A percentile compares a stretch with the other conserved stretches of the same genome.
Evolutionary conservation across 1,284 basidiomycete species (phyloP).

Genomic region (Boletus semigastroideus): DNA sequence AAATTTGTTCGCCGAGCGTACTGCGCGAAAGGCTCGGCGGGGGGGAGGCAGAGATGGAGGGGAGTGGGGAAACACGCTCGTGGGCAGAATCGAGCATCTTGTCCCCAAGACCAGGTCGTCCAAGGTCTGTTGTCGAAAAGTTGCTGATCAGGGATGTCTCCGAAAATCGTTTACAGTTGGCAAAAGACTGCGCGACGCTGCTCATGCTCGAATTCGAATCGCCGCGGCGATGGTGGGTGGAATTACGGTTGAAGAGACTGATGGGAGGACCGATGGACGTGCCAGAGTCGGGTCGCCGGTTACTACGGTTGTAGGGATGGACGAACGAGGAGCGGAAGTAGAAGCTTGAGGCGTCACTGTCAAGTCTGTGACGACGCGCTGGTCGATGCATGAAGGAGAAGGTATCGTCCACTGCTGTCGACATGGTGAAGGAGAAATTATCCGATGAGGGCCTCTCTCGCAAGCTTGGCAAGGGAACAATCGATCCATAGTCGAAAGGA

Average conservation of each 20-base stretch:
- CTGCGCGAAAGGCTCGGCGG: constrained; percentile 41
- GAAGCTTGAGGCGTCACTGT: constrained; percentile 74
- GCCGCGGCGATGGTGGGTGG: constrained; percentile 45
- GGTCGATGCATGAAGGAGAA: constrained; percentile 60
- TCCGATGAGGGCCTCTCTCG: constrained; percentile 56
- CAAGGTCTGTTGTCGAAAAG: constrained; percentile 55
- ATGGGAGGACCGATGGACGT: constrained; percentile 64
- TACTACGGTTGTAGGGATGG: constrained; percentile 40
- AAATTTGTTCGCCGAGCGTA: constrained; percentile 1
- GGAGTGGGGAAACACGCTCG: constrained; percentile 58
- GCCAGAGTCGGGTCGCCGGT: constrained; percentile 47
- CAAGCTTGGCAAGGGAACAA: constrained; percentile 39
- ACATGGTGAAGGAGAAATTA: constrained; percentile 54
- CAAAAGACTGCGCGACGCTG: constrained; percentile 54
- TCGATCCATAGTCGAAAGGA: constrained; percentile 69
- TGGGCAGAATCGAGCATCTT: constrained; percentile 80
- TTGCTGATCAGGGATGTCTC: constrained; percentile 70
- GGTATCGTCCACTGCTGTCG: constrained; percentile 65
- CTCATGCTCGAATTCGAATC: constrained; percentile 54
- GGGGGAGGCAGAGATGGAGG: constrained; percentile 70
- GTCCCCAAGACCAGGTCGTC: constrained; percentile 77
- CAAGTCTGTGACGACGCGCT: constrained; percentile 54
- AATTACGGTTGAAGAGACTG: constrained; percentile 68
- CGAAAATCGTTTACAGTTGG: constrained; percentile 53
- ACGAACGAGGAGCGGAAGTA: constrained; percentile 51